Evolutionary conservation across 2,329 filamentous ascomycete genomes (phyloP).

Genomic region (Paraphoma chrysanthemicola): DNA sequence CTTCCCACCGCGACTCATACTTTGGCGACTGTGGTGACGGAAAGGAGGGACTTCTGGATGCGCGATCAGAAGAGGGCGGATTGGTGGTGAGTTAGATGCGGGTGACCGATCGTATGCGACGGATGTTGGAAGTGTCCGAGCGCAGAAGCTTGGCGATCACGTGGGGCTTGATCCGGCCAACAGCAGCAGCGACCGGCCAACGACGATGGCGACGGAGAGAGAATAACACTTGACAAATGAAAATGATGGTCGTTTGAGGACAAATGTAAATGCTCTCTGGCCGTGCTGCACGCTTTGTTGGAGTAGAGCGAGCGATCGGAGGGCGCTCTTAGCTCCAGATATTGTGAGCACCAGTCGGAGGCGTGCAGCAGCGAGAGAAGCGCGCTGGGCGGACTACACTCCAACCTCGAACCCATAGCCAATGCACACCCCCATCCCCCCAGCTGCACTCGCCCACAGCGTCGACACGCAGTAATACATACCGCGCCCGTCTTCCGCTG

Average conservation of each 20-base stretch:
- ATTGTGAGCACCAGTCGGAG: constrained; percentile 26
- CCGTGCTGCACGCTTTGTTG: too few relatives aligned
- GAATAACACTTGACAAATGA: too few relatives aligned
- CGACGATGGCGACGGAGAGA: too few relatives aligned
- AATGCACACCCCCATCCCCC: not conserved
- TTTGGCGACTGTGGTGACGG: constrained; percentile 54
- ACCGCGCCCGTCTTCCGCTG: not conserved
- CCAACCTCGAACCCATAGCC: constrained; percentile 1
- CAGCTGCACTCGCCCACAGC: not conserved
- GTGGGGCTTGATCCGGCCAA: constrained; percentile 1
- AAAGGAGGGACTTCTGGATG: constrained; percentile 30
- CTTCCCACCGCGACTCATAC: constrained; percentile 96
- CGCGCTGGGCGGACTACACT: constrained; percentile 4
- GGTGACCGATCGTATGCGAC: not conserved
- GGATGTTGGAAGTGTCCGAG: constrained; percentile 14
- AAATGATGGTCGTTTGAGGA: too few relatives aligned
- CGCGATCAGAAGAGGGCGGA: constrained; percentile 15
- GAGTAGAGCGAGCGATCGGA: too few relatives aligned
- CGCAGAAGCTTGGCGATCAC: constrained; percentile 6
- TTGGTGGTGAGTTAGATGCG: constrained; percentile 1
- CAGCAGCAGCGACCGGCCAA: too few relatives aligned
- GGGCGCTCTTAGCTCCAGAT: not conserved
- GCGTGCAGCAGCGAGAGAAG: constrained; percentile 6
- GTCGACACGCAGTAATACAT: not conserved
- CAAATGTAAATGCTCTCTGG: too few relatives aligned